Evolutionary conservation across 2,329 filamentous ascomycete species (phyloP).

Genomic region (Cercospora zeae-maydis): DNA sequence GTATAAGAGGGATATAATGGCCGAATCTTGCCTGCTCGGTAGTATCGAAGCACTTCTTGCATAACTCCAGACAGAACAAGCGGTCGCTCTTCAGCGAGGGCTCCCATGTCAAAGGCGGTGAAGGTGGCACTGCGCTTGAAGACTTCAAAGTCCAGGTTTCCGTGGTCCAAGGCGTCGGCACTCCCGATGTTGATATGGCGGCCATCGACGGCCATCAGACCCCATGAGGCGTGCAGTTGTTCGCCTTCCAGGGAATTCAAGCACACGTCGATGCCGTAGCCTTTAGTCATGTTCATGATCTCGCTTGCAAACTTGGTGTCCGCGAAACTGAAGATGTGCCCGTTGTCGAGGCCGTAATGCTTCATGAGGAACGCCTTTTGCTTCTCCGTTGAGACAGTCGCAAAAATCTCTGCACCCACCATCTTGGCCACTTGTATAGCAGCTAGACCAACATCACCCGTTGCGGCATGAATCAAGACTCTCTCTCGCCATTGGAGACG

Average conservation of each 20-base stretch:
- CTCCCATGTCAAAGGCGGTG: not conserved
- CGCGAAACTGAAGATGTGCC: not conserved
- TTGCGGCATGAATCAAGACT: conserved; percentile 33
- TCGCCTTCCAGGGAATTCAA: conserved; percentile 18
- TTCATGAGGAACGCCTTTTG: conserved; percentile 18
- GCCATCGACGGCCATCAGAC: conserved; percentile 31
- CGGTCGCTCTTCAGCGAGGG: not conserved
- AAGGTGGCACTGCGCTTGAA: not conserved
- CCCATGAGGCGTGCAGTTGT: conserved; percentile 13
- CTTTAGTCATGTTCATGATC: not conserved
- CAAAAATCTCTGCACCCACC: conserved; percentile 30
- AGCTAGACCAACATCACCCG: conserved; percentile 29
- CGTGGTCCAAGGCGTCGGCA: conserved; percentile 17
- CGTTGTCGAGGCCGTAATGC: not conserved
- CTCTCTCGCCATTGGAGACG: conserved; percentile 28
- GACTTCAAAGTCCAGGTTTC: conserved; percentile 5
- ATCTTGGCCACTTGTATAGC: conserved; percentile 28
- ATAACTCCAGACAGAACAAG: not conserved
- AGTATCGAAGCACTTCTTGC: not conserved
- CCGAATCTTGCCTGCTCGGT: not conserved
- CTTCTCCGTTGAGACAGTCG: conserved; percentile 28
- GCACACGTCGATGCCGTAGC: conserved; percentile 13
- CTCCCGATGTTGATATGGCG: conserved; percentile 30
- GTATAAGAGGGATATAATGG: not conserved
- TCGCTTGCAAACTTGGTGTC: not conserved